Evolutionary conservation across 2,329 filamentous ascomycete species (phyloP).

Genomic region (Lachnellula hyalina): DNA sequence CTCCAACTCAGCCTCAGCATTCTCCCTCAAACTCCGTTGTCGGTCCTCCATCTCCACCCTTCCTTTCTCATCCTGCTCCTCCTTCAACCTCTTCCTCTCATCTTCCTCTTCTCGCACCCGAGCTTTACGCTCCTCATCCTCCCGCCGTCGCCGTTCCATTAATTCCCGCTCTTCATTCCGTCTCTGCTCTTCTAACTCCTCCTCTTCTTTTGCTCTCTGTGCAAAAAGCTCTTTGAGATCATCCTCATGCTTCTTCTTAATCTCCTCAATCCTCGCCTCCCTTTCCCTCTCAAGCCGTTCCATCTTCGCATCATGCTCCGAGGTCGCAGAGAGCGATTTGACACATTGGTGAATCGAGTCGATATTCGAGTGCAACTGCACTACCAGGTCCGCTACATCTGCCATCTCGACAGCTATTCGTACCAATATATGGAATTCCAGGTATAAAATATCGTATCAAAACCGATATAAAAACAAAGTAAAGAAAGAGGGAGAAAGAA

Average conservation of each 20-base stretch:
- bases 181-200: slow-evolving; percentile 13
- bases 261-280: slow-evolving; percentile 18
- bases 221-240: slow-evolving; percentile 9
- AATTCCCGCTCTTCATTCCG: slow-evolving; percentile 18
- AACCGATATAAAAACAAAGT: too few relatives aligned
- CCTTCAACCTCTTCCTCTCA: slow-evolving; percentile 6
- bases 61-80: slow-evolving; percentile 19
- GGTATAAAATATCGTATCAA: not conserved
- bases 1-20: slow-evolving; percentile 23
- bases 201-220: slow-evolving; percentile 13
- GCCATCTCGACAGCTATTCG: not conserved
- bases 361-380: slow-evolving; percentile 26
- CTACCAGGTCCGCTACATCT: slow-evolving; percentile 21
- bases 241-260: slow-evolving; percentile 18
- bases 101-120: slow-evolving; percentile 11
- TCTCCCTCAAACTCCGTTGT: slow-evolving; percentile 15
- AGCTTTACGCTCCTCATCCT: slow-evolving; percentile 14
- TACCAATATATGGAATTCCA: not conserved
- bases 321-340: slow-evolving; percentile 19
- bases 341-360: slow-evolving; percentile 24
- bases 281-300: slow-evolving; percentile 19
- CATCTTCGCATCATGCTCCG: slow-evolving; percentile 23
- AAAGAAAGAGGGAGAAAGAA: too few relatives aligned
- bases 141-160: slow-evolving; percentile 13
- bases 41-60: slow-evolving; percentile 15